Conservation (phyloP, 805 yeast species). For the Hanseniaspora clermontiae region DNA sequence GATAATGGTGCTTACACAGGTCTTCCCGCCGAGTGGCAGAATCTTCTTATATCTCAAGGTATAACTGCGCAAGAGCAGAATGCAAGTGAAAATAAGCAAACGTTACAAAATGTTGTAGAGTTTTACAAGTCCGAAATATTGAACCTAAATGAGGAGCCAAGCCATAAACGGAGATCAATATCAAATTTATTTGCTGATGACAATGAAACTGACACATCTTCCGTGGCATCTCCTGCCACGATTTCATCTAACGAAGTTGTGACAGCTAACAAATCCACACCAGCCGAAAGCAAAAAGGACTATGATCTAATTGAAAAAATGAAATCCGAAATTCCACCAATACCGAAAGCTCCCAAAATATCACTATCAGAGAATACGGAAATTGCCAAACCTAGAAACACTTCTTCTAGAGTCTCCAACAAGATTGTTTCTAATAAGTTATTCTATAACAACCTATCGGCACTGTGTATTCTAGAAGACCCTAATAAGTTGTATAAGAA, state of each 20-base stretch:
- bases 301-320: neutral
- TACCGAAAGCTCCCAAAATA: slow-evolving; percentile 13
- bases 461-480: slow-evolving; percentile 42
- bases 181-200: neutral
- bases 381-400: slow-evolving; percentile 16
- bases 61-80: slow-evolving; percentile 79
- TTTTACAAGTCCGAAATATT: slow-evolving; percentile 56
- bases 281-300: neutral
- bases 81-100: slow-evolving; percentile 64
- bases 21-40: slow-evolving; percentile 86
- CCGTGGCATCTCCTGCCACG: slow-evolving; percentile 9
- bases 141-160: slow-evolving; percentile 30
- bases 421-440: slow-evolving; percentile 59
- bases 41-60: slow-evolving; percentile 68
- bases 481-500: slow-evolving; percentile 59
- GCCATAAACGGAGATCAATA: neutral
- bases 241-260: neutral
- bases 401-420: slow-evolving; percentile 54
- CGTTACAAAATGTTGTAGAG: slow-evolving; percentile 81
- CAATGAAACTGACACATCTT: slow-evolving; percentile 18
- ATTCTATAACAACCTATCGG: slow-evolving; percentile 63
- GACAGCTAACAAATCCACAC: neutral
- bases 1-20: slow-evolving; percentile 82
- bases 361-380: slow-evolving; percentile 16
- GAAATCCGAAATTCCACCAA: neutral